Conservation (phyloP, 148 eudicot species). For the Pouteria glomerata region DNA sequence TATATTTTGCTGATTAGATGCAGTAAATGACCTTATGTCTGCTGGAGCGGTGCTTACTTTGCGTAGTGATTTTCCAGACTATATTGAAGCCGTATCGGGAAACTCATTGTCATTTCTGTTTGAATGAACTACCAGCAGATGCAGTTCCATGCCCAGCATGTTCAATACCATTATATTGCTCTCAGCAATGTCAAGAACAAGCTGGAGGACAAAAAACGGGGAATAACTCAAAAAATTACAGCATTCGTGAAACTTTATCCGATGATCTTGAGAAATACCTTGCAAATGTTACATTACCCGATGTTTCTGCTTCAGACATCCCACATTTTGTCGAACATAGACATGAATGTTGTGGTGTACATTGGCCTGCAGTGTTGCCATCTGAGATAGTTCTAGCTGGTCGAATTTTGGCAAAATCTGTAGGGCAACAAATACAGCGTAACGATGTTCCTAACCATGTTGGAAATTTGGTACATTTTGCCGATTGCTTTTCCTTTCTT, state of each 20-base stretch:
- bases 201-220: constrained; percentile 52
- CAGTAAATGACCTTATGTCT: background rate
- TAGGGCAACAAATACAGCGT: constrained; percentile 34
- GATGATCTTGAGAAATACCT: constrained; percentile 53
- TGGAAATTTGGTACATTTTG: constrained; percentile 44
- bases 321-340: constrained; percentile 58
- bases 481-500: constrained; percentile 5
- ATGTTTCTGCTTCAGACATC: constrained; percentile 18
- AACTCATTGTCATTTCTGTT: constrained; percentile 91
- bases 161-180: constrained; percentile 76
- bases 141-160: constrained; percentile 74
- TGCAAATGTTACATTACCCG: constrained; percentile 33
- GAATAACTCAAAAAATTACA: constrained; percentile 13
- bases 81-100: constrained; percentile 76
- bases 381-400: constrained; percentile 82
- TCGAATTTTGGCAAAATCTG: constrained; percentile 57
- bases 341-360: constrained; percentile 82
- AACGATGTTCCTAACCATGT: constrained; percentile 21
- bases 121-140: constrained; percentile 73
- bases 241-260: constrained; percentile 27
- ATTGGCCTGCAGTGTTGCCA: constrained; percentile 92
- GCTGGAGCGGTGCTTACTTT: constrained; percentile 18
- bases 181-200: constrained; percentile 55
- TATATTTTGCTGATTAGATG: background rate
- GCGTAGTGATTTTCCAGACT: constrained; percentile 45